Base-by-base conservation (phyloP, 208 protist species). In the Wallacemonas sp. region DNA sequence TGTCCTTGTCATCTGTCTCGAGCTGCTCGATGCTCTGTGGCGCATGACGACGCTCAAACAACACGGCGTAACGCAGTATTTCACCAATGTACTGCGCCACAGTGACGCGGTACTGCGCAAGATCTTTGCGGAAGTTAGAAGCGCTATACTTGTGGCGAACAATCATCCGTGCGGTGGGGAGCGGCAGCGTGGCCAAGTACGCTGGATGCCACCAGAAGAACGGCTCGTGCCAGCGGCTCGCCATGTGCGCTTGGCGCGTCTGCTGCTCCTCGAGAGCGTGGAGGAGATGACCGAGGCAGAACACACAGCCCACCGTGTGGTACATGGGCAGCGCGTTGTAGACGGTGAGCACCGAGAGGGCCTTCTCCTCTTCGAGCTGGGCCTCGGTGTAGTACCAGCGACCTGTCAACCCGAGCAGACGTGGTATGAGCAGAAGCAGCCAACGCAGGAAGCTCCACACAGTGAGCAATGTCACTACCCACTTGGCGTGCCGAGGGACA, bases 1-100 rank as follows among this genome's bases (percentile, higher is more conserved):
- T n/a, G n/a, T n/a, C n/a, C n/a, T n/a, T n/a, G n/a, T n/a, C n/a
- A n/a, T n/a, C n/a, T n/a, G n/a, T n/a, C n/a, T n/a, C n/a, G n/a
- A 45, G 24, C 9, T 47, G 42, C 19, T 30, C 26, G 8, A 51
- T 19, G 22, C 17, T 27, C 21, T 61, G 9, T 5, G 49, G 61
- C 6, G 54, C 33, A 59, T 75, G 56, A 30, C 44, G 51, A 34
- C 74, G 77, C 58, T 80, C 77, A 65, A 78, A 75, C 21, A 82
- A 68, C 49, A 84, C 56, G 22, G 82, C 78, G 77, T 96, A 96
- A 17, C 93, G 75, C 51, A 90, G 79, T 21, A 97, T 66, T 73
- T 97, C 94, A 9, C 94, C 94, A 66, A 97, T 95, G 79, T 97
- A 97, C 74, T 96, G 87, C 19, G 93, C 70, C 12, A 93, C 81